These are phyloP conservation scores for Apophysomyces variabilis DNA, from an alignment of 371 early-diverging fungal genomes.

Conservation along the genomic window DNA sequence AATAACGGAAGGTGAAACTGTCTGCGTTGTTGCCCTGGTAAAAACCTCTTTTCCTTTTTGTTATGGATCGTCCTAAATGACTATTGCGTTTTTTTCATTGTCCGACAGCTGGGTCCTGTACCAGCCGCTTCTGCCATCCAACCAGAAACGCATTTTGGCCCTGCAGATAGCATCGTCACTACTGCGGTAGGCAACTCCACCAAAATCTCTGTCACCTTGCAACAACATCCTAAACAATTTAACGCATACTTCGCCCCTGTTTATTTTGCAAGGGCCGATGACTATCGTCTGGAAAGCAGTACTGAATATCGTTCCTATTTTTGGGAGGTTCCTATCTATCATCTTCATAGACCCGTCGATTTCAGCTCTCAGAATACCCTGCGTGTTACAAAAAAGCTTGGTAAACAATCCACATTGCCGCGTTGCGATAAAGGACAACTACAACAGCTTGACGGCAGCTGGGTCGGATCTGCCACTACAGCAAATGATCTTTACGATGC, in stretches of 20 bases:
- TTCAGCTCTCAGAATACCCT: conserved; percentile 33
- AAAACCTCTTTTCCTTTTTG: background rate
- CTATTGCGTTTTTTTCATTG: conserved; percentile 1
- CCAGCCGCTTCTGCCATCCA: conserved; percentile 38
- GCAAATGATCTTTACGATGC: conserved; percentile 19
- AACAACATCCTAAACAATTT: conserved; percentile 29
- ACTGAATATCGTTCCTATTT: conserved; percentile 49
- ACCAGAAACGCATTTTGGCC: conserved; percentile 30
- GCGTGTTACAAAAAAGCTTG: conserved; percentile 12
- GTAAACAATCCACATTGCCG: background rate
- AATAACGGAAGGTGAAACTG: conserved; percentile 18
- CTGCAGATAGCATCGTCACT: conserved; percentile 38
- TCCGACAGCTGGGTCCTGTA: conserved; percentile 42
- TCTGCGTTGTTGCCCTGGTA: conserved; percentile 35
- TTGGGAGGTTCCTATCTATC: conserved; percentile 41
- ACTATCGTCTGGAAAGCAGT: conserved; percentile 27
- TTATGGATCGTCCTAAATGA: conserved; percentile 6
- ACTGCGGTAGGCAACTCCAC: conserved; percentile 27
- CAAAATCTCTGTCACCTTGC: conserved; percentile 27
- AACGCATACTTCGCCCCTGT: conserved; percentile 40
- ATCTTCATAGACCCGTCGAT: conserved; percentile 32
- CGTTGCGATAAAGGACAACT: conserved; percentile 13
- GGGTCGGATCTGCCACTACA: conserved; percentile 22
- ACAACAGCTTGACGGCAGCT: conserved; percentile 19
- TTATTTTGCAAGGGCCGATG: conserved; percentile 24